These are phyloP conservation scores for Neospermospora avenae DNA, from an alignment of 2,329 filamentous ascomycete species.

Conservation along the genomic window DNA sequence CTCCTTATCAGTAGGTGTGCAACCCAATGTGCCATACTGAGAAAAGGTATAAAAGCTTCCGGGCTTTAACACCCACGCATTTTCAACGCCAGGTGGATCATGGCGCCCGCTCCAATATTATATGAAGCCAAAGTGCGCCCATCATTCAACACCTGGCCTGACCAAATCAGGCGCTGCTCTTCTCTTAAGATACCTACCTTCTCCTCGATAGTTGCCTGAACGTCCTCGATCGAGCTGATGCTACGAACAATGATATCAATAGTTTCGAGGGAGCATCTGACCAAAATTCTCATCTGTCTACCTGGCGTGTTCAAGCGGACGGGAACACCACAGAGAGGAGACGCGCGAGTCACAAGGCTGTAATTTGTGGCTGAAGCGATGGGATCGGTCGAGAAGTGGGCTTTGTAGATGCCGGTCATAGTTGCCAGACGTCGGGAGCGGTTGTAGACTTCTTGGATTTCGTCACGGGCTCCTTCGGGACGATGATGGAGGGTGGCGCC, in stretches of 20 bases:
- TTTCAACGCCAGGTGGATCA: background rate
- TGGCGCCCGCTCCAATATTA: background rate
- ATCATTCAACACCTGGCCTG: background rate
- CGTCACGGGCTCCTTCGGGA: background rate
- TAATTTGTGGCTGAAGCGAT: background rate
- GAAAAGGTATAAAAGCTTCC: no score
- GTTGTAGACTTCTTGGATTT: background rate
- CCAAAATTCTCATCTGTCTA: background rate
- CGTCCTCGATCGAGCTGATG: background rate
- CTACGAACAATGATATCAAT: background rate
- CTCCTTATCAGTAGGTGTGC: no score
- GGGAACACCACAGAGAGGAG: background rate
- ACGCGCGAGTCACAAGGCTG: background rate
- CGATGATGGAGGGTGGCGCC: constrained; percentile 9
- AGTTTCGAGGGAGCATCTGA: background rate
- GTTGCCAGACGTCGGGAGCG: background rate
- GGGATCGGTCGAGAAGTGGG: background rate
- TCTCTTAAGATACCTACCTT: background rate
- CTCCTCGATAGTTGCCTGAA: background rate
- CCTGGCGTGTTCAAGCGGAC: background rate
- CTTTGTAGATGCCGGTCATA: constrained; percentile 2
- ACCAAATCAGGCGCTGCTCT: background rate
- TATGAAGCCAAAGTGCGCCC: background rate
- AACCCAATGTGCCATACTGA: no score
- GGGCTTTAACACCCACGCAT: background rate